Evolutionary conservation across 352 stramenopile species (phyloP).

Genomic region (Globisporangium polare): DNA sequence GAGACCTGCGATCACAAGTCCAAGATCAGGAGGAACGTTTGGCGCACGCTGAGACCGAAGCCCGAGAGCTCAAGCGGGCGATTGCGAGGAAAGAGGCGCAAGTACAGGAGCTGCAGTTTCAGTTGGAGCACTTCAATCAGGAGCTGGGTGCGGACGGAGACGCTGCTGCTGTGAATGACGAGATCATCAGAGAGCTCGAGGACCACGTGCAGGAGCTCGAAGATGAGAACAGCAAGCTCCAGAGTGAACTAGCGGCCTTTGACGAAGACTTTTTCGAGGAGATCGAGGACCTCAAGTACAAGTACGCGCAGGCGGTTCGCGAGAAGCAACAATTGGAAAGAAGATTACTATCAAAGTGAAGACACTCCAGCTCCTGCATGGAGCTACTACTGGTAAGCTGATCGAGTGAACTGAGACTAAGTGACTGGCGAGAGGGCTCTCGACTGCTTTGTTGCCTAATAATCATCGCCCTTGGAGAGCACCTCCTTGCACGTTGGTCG

Average conservation of each 20-base stretch:
- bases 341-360: conserved; percentile 13
- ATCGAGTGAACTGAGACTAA: background rate
- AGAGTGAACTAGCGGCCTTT: conserved; percentile 85
- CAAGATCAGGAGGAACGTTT: conserved; percentile 20
- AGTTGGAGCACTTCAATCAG: background rate
- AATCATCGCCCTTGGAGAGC: conserved; percentile 94
- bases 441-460: conserved; percentile 38
- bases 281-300: conserved; percentile 95
- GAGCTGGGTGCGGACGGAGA: background rate
- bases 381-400: background rate
- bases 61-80: background rate
- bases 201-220: conserved; percentile 32
- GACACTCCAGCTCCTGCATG: background rate
- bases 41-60: background rate
- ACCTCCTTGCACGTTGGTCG: conserved; percentile 95
- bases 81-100: background rate
- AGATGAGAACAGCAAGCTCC: conserved; percentile 71
- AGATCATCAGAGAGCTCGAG: conserved; percentile 2
- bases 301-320: conserved; percentile 85
- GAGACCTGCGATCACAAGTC: conserved; percentile 19
- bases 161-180: conserved; percentile 4
- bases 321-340: conserved; percentile 69
- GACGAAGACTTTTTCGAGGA: conserved; percentile 95
- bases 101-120: conserved; percentile 31
- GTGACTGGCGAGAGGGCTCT: background rate